Percentiles rank a stretch among this genome's conserved stretches.
Conservation (phyloP, 2,329 filamentous ascomycete species). For the Xylaria sp. region DNA sequence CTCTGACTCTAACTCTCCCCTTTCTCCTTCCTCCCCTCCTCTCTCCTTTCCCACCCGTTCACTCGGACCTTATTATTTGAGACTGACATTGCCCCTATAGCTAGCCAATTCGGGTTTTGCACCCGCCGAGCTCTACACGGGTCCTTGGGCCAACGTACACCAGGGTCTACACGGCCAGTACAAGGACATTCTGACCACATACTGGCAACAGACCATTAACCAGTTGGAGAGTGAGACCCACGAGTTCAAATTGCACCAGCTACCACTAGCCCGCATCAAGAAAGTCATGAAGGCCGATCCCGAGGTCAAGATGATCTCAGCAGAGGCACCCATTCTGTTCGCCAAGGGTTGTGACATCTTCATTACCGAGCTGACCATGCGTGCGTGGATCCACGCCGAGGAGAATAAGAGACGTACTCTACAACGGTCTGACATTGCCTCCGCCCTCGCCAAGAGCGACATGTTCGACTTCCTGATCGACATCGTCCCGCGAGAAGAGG, state of each 20-base stretch:
- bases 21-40: neutral
- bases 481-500: constrained; percentile 94
- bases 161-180: constrained; percentile 90
- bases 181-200: constrained; percentile 95
- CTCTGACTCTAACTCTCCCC: neutral
- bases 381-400: constrained; percentile 98
- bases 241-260: constrained; percentile 97
- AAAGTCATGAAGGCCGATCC: constrained; percentile 99
- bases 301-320: constrained; percentile 99
- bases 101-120: constrained; percentile 83
- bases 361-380: constrained; percentile 98
- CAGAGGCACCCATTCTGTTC: constrained; percentile 94
- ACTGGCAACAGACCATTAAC: constrained; percentile 98
- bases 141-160: constrained; percentile 94
- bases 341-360: constrained; percentile 99
- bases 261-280: constrained; percentile 96
- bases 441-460: constrained; percentile 91
- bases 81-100: constrained; percentile 42
- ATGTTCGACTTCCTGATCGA: constrained; percentile 99
- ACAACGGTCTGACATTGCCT: constrained; percentile 93
- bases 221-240: constrained; percentile 92
- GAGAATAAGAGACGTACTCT: constrained; percentile 97
- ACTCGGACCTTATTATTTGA: constrained; percentile 9
- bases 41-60: constrained; percentile 16
- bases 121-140: constrained; percentile 89